A percentile compares a stretch with the other conserved stretches of the same genome.
Evolutionary conservation across 1,284 basidiomycete species (phyloP).

Genomic region (Ceratobasidium sp.): DNA sequence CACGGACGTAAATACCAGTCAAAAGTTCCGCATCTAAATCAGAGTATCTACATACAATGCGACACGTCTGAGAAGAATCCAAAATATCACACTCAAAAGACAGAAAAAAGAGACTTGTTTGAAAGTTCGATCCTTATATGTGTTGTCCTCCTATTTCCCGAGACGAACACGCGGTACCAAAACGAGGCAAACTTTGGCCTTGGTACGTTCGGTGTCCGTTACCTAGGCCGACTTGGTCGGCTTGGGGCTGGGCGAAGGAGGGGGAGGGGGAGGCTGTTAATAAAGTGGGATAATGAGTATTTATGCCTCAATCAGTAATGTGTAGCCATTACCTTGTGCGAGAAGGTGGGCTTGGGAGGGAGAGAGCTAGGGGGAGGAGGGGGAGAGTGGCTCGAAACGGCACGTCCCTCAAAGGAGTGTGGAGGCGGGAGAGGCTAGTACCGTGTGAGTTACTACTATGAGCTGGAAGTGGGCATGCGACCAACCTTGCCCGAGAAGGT

Average conservation of each 20-base stretch:
- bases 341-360: slow-evolving; percentile 24
- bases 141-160: background rate
- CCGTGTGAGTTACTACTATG: background rate
- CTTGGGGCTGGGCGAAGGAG: slow-evolving; percentile 2
- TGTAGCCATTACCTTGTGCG: slow-evolving; percentile 1
- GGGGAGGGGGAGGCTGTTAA: background rate
- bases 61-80: background rate
- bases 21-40: background rate
- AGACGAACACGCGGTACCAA: background rate
- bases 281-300: background rate
- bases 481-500: background rate
- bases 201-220: background rate
- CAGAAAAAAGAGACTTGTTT: background rate
- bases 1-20: no score
- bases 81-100: background rate
- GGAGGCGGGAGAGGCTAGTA: slow-evolving; percentile 3
- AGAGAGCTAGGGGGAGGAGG: slow-evolving; percentile 5
- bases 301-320: no score
- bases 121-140: background rate
- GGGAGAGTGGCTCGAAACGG: slow-evolving; percentile 13
- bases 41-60: slow-evolving; percentile 11
- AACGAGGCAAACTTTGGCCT: background rate
- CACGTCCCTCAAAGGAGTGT: slow-evolving; percentile 29
- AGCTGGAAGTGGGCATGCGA: background rate
- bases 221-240: slow-evolving; percentile 10